phyloP scores from a whole-genome alignment of 2,329 filamentous ascomycete species.

The Tolypocladium album region DNA sequence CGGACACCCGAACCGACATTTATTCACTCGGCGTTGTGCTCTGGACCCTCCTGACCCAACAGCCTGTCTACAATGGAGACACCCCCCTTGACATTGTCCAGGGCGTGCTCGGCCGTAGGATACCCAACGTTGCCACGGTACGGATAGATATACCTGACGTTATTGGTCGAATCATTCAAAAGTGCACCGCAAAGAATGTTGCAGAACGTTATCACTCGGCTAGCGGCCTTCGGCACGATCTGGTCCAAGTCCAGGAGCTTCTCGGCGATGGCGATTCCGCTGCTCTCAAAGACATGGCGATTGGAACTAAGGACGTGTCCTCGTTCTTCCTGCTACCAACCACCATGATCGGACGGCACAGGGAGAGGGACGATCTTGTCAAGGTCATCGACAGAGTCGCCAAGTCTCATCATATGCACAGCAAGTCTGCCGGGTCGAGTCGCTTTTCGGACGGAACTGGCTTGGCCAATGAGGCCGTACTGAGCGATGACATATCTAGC shows the following conservation, averaged over 20 bases:
- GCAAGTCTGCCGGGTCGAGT: conserved; percentile 27
- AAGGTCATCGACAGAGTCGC: conserved; percentile 68
- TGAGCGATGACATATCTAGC: conserved; percentile 44
- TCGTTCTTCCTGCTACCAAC: conserved; percentile 84
- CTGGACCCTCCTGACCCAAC: conserved; percentile 74
- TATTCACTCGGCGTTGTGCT: conserved; percentile 86
- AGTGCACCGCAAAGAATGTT: conserved; percentile 84
- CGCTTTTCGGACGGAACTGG: conserved; percentile 43
- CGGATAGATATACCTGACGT: conserved; percentile 78
- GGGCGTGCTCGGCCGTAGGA: conserved; percentile 68
- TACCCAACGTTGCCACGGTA: conserved; percentile 65
- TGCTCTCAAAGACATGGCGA: conserved; percentile 61
- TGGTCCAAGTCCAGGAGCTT: conserved; percentile 62
- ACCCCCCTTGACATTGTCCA: conserved; percentile 86
- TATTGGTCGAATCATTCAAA: conserved; percentile 73
- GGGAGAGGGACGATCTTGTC: conserved; percentile 60
- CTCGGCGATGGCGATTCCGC: conserved; percentile 64
- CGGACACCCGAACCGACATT: conserved; percentile 85
- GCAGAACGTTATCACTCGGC: conserved; percentile 83
- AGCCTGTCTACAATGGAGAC: conserved; percentile 68
- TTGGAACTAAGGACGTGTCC: conserved; percentile 78
- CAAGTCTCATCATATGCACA: conserved; percentile 45
- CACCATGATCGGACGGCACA: conserved; percentile 67
- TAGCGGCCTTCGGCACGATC: conserved; percentile 73
- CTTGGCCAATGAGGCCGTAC: conserved; percentile 38